Evolutionary conservation across 2,329 filamentous ascomycete species (phyloP).

Genomic region (Thermochaetoides dissita): DNA sequence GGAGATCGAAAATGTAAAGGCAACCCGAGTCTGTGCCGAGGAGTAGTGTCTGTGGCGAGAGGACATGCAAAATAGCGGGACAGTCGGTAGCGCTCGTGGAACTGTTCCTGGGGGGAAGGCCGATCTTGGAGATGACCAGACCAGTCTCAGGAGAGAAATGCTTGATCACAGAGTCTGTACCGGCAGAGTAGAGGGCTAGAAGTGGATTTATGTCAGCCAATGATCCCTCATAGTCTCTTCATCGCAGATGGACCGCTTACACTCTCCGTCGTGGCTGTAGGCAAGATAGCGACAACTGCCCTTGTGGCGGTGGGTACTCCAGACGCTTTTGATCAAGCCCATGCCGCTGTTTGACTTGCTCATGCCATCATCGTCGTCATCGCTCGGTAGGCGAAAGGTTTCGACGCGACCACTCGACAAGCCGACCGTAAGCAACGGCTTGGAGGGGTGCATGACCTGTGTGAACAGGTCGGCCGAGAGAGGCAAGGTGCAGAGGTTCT

Average conservation of each 20-base stretch:
- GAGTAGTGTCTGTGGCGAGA: constrained; percentile 78
- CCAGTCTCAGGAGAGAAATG: constrained; percentile 41
- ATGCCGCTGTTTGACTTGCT: constrained; percentile 46
- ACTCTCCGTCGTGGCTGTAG: constrained; percentile 64
- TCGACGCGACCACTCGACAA: constrained; percentile 76
- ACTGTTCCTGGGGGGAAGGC: constrained; percentile 47
- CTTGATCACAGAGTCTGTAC: constrained; percentile 42
- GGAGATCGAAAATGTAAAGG: constrained; percentile 76
- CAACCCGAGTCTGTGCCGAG: constrained; percentile 83
- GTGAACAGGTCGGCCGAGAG: constrained; percentile 77
- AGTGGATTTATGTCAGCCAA: neutral
- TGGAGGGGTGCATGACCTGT: constrained; percentile 70
- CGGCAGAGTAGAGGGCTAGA: constrained; percentile 48
- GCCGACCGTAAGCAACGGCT: constrained; percentile 76
- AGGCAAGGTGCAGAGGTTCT: constrained; percentile 82
- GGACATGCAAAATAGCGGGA: constrained; percentile 67
- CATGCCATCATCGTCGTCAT: constrained; percentile 34
- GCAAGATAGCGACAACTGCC: constrained; percentile 75
- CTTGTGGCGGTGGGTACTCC: constrained; percentile 83
- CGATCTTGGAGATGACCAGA: constrained; percentile 67
- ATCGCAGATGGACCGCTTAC: constrained; percentile 28
- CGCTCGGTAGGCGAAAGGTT: constrained; percentile 57
- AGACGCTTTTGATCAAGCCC: constrained; percentile 66
- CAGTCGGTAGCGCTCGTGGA: constrained; percentile 40
- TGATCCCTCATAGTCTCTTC: neutral